Base-by-base conservation (phyloP, 1,139 yeast genomes). In the Magnusiomyces fungicola region DNA sequence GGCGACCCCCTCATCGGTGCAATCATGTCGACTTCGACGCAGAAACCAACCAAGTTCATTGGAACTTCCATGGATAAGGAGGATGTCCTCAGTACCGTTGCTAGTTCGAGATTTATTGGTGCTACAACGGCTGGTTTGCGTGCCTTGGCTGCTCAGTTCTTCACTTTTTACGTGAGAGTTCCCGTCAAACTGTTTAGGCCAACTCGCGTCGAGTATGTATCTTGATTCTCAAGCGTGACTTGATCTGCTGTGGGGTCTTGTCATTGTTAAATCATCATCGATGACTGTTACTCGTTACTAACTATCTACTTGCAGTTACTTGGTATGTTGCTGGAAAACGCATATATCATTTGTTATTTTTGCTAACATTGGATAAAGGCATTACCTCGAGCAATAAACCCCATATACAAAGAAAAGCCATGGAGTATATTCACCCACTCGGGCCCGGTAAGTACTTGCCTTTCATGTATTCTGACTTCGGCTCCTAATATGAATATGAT, bases 121-220 rank as follows among this genome's bases (percentile, higher is more conserved):
- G 78, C 80, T 0, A 75, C 87, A 10, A 81, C 95, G 0, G 96
- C 96, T 0, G 88, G 95, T 50, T 79, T 87, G 7, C 72, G 97
- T 45, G 96, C 96, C 0, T 58, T 88, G 37, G 73, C 85, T n/a
- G 80, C 84, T 53, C 96, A 90, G 66, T 57, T 89, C 43, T 83
- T 88, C 46, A 72, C 92, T 0, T 70, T 90, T 40, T 90, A 89
- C 62, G 67, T 89, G 43, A 73, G 97, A 50, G 85, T 95, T 0
- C 81, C 75, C 1, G 84, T 88, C 46, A 90, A 90, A 67, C 72
- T 90, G 25, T 90, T 90, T 63, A 73, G 96, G 34, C 97, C 97
- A 1, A 83, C 96, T 4, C 70, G 97, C 47, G 85, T 90, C 54
- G 97, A 90, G 65, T 88, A 86, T 61, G 69, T 87, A n/a, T n/a